Base-by-base conservation (phyloP, 1,284 basidiomycete genomes). In the Erythrobasidium hasegawianum region DNA sequence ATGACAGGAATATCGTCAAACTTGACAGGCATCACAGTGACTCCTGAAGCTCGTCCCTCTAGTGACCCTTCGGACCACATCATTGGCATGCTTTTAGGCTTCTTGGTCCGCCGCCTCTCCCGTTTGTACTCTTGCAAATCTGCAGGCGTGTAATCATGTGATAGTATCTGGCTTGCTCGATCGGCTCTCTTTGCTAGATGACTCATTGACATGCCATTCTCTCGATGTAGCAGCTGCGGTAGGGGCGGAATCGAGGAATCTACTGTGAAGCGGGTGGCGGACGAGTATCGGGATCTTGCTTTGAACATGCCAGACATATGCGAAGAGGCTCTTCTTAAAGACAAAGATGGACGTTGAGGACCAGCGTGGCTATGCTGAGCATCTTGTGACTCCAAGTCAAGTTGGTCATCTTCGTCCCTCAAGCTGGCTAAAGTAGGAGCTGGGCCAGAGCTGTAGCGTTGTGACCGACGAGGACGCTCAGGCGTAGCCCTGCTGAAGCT, bases 351-450 rank as follows among this genome's bases (percentile, higher is more conserved):
- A 11, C 33, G 33, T 33, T 33, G 33, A 26, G 18, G 7, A 9
- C 50, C 18, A 16, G 20, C 16, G 9, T 26, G n/a, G 14, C 26
- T 24, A 9, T 53, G 20, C 0, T 52, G 18, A 20, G 18, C 43
- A 11, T 43, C 29, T 47, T 47, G 16, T n/a, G 41, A 43, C 29
- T 56, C 41, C 2, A 56, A 41, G 18, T 53, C 43, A 13, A 40
- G 43, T 38, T 50, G 29, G n/a, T 57, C 62, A n/a, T 22, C 26
- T 26, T 65, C 62, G n/a, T 65, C 62, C 16, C 26, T 49, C 20
- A 65, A 49, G 49, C 62, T 65, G 1, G 62, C 62, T 10, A 65
- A 49, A 14, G 62, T 65, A 13, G 62, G 62, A 14, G 62, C 62
- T 3, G 62, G 62, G 2, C 62, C 62, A 1, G 55, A 57, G 47